Base-by-base conservation (phyloP, 768 basidiomycete species). In the Inosperma sp. region DNA sequence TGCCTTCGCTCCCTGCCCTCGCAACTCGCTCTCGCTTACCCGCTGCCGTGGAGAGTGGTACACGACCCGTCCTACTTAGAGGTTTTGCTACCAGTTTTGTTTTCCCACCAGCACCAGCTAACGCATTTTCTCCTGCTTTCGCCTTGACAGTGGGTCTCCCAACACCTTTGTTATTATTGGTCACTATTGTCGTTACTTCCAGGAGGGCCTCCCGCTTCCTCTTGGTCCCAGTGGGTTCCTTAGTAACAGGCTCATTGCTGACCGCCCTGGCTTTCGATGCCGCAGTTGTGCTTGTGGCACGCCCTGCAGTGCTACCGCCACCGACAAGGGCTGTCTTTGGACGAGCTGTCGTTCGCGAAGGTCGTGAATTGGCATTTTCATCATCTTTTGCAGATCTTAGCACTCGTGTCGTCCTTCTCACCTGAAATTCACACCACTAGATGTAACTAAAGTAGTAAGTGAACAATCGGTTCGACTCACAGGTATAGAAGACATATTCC, bases 151-250 rank as follows among this genome's bases (percentile, higher is more conserved):
- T 83, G 14, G 72, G 75, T 65, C 82, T 84, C 48, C 50, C 51
- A 40, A 49, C 58, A 17, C 26, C 25, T 49, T 30, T 7, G 41
- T 42, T 19, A 21, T 70, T 66, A 44, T 69, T 70, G 49, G 63
- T 62, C 36, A 72, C 64, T 21, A 63, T 62, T 2, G 72, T 69
- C 22, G 81, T 80, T 36, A 90, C 84, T 62, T 91, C 89, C 13
- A 79, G 79, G 34, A 91, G 72, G 0, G 82, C 86, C 42, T 83
- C 83, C 16, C 88, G 83, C 65, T 89, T 90, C 49, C 87, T 79
- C 63, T 88, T 88, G 27, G 77, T 80, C 2, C 72, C 70, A 16
- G 72, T 66, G 12, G 70, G 68, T 35, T 83, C 80, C 22, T 56
- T 57, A n/a, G 46, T 21, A 29, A 29, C 53, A 25, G 58, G 58